A percentile compares a stretch with the other conserved stretches of the same genome.
phyloP scores from a whole-genome alignment of 2,329 filamentous ascomycete genomes.

The Thermothelomyces thermophilus region DNA sequence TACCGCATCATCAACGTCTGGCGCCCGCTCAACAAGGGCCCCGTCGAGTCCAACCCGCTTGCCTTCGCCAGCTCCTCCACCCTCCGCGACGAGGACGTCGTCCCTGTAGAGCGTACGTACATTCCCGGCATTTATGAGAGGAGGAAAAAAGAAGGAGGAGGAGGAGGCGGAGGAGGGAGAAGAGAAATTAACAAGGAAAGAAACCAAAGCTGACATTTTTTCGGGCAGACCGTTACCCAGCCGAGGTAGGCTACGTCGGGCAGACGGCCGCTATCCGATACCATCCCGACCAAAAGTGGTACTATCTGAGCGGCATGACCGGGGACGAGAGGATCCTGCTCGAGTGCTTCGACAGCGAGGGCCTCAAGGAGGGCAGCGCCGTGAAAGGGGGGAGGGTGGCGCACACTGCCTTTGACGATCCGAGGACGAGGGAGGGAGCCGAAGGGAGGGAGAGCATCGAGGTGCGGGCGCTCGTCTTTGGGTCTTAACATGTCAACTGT shows the following conservation, averaged over 20 bases:
- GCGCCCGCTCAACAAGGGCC: slow-evolving; percentile 55
- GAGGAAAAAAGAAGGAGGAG: too few species aligned
- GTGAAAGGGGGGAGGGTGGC: slow-evolving; percentile 54
- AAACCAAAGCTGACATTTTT: too few species aligned
- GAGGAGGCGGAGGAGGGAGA: too few species aligned
- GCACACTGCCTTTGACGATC: slow-evolving; percentile 75
- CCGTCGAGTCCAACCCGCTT: slow-evolving; percentile 61
- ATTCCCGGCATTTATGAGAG: too few species aligned
- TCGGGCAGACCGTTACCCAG: slow-evolving; percentile 48
- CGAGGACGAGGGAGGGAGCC: slow-evolving; percentile 61
- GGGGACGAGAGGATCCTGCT: slow-evolving; percentile 66
- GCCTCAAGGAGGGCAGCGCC: slow-evolving; percentile 39
- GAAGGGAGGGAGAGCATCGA: slow-evolving; percentile 81
- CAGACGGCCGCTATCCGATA: slow-evolving; percentile 66
- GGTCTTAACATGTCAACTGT: slow-evolving; percentile 36
- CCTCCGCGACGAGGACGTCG: slow-evolving; percentile 56
- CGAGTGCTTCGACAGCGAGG: slow-evolving; percentile 70
- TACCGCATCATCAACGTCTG: slow-evolving; percentile 87
- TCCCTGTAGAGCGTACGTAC: slow-evolving; percentile 54
- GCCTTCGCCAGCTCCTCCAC: slow-evolving; percentile 61
- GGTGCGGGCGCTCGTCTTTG: slow-evolving; percentile 79
- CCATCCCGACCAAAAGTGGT: slow-evolving; percentile 61
- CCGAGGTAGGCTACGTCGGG: slow-evolving; percentile 54
- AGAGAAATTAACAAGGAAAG: too few species aligned
- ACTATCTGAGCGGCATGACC: slow-evolving; percentile 74